Conservation (phyloP, 2,329 filamentous ascomycete species). For the Talaromyces sp. region DNA sequence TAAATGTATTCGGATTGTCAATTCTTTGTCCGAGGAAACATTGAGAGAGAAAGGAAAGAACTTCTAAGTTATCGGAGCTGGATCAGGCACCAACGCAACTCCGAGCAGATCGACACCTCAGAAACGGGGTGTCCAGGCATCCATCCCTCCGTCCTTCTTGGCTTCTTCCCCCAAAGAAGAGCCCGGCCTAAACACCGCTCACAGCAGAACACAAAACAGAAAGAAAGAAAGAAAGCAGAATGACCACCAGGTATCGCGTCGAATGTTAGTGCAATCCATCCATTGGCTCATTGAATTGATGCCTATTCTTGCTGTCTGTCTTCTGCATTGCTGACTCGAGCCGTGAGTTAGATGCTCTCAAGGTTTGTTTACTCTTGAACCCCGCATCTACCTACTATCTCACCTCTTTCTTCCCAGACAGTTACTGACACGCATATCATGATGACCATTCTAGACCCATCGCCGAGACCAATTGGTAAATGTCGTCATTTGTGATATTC, state of each 20-base stretch:
- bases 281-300: slow-evolving; percentile 5
- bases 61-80: not conserved
- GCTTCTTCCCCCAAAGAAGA: not conserved
- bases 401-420: no score
- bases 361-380: slow-evolving; percentile 39
- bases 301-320: not conserved
- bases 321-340: not conserved
- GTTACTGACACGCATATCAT: not conserved
- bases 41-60: not conserved
- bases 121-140: not conserved
- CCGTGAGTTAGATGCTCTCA: slow-evolving; percentile 53
- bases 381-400: no score
- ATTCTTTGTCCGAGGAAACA: not conserved
- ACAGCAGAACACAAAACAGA: no score
- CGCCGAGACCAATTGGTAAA: slow-evolving; percentile 78
- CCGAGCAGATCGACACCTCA: slow-evolving; percentile 4
- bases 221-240: no score
- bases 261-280: slow-evolving; percentile 57
- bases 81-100: not conserved
- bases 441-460: slow-evolving; percentile 63
- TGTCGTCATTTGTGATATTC: not conserved
- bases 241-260: slow-evolving; percentile 53
- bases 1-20: not conserved
- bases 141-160: not conserved
- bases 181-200: not conserved